Evolutionary conservation across 2,329 filamentous ascomycete species (phyloP).

Genomic region (Alternaria metachromatica): DNA sequence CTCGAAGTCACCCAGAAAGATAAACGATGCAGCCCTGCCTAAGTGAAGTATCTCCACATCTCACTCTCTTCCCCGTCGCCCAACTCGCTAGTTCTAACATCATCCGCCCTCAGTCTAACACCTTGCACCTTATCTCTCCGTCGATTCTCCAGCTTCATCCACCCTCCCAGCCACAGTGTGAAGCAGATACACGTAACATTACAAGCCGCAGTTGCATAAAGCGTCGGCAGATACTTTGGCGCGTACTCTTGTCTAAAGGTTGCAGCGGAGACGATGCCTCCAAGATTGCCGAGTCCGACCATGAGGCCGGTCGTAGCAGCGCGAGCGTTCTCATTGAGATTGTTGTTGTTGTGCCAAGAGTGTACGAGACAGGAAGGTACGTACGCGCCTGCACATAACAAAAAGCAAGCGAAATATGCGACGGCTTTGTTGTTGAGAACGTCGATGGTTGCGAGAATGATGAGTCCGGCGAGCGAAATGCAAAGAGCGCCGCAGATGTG

Average conservation of each 20-base stretch:
- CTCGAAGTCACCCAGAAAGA: too few relatives aligned
- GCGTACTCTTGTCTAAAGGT: slow-evolving; percentile 59
- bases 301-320: slow-evolving; percentile 58
- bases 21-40: not conserved
- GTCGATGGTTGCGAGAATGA: slow-evolving; percentile 55
- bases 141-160: slow-evolving; percentile 56
- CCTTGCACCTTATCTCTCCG: slow-evolving; percentile 50
- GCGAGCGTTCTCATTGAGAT: slow-evolving; percentile 57
- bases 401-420: slow-evolving; percentile 60
- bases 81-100: slow-evolving; percentile 52
- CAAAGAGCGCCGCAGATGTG: slow-evolving; percentile 53
- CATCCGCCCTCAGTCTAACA: slow-evolving; percentile 41
- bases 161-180: slow-evolving; percentile 50
- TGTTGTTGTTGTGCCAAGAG: slow-evolving; percentile 62
- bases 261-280: slow-evolving; percentile 54
- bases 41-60: slow-evolving; percentile 49
- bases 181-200: slow-evolving; percentile 53
- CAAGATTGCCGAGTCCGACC: slow-evolving; percentile 58
- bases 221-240: slow-evolving; percentile 57
- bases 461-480: slow-evolving; percentile 53
- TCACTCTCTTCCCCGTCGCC: slow-evolving; percentile 48
- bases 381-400: slow-evolving; percentile 56
- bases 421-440: slow-evolving; percentile 51
- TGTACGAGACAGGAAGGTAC: slow-evolving; percentile 58
- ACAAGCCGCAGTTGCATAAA: slow-evolving; percentile 53